Evolutionary conservation across 495 filamentous ascomycete genomes (phyloP), one percentile per base, ranked within the genome.

Genomic region (Tuber indicum): DNA sequence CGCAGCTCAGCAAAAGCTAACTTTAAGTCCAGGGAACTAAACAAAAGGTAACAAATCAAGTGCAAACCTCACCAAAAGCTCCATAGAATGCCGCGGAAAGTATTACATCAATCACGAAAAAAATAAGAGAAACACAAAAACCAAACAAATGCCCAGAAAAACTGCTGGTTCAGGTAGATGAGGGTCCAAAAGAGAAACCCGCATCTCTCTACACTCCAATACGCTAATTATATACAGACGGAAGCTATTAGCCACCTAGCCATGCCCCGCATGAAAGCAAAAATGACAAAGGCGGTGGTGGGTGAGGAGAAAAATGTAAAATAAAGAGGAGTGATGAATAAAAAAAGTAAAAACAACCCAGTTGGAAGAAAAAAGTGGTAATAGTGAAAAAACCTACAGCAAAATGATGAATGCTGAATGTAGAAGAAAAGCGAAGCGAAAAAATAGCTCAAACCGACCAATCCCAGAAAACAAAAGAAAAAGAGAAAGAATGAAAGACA

Each of bases 371-470:
- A 52, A 78, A 78, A 41, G 47, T 69, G 69, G 58, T 42, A 74
- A 52, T 32, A 19, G 71, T 49, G 73, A 47, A 73, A n/a, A 72
- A 74, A 71, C 43, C 73, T 58, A 72, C n/a, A 74, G 42, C 72
- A 47, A 79, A 72, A 75, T 74, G 79, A 80, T 74, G 73, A 72
- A 72, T 80, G 74, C 74, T 76, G 69, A 80, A 80, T 46, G 47
- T 47, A 41, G 70, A 73, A 78, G 75, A 78, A 46, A 73, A 73
- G 77, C 52, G 44, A 62, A 52, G 9, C 42, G 71, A 77, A 75
- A 75, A 78, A 72, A 46, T n/a, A 79, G 45, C 44, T 73, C 74
- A 73, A 74, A 62, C 72, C 77, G 74, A 72, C 78, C 74, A 73
- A 73, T 74, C 74, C 74, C 74, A 80, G 46, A 79, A 75, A 80